Percentiles rank a stretch among this genome's conserved stretches.
These are phyloP conservation scores for Blastobotrys muscicola DNA, from an alignment of 805 yeast genomes.

Conservation along the genomic window DNA sequence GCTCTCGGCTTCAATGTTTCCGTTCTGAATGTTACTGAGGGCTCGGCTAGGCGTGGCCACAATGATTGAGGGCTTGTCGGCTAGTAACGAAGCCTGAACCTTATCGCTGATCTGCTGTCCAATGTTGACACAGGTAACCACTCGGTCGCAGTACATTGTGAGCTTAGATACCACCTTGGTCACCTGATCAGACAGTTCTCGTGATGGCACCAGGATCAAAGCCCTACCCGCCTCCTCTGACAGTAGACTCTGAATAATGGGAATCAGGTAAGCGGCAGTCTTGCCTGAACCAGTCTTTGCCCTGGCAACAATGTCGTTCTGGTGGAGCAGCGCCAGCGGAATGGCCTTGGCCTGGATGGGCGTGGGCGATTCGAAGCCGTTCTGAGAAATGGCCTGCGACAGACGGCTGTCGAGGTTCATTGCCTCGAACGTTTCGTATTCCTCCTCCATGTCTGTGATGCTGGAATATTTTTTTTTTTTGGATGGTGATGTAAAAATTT, in stretches of 20 bases:
- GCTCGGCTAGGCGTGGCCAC: conserved; percentile 83
- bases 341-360: conserved; percentile 86
- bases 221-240: conserved; percentile 35
- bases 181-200: conserved; percentile 86
- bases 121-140: conserved; percentile 55
- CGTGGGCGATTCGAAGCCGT: conserved; percentile 82
- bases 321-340: conserved; percentile 81
- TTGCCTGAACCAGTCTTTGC: conserved; percentile 96
- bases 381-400: conserved; percentile 68
- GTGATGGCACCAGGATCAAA: conserved; percentile 82
- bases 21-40: conserved; percentile 36
- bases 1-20: conserved; percentile 41
- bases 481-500: neutral
- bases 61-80: conserved; percentile 69
- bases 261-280: conserved; percentile 83
- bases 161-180: conserved; percentile 57
- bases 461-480: neutral
- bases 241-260: conserved; percentile 72
- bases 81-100: conserved; percentile 59
- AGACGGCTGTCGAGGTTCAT: conserved; percentile 71
- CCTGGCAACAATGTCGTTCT: conserved; percentile 84
- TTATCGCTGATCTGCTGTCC: conserved; percentile 57
- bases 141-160: conserved; percentile 59
- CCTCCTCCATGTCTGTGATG: neutral
- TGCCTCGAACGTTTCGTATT: conserved; percentile 44